These are phyloP conservation scores for Fusarium sp. DNA, from an alignment of 2,329 filamentous ascomycete species.

Conservation along the genomic window DNA sequence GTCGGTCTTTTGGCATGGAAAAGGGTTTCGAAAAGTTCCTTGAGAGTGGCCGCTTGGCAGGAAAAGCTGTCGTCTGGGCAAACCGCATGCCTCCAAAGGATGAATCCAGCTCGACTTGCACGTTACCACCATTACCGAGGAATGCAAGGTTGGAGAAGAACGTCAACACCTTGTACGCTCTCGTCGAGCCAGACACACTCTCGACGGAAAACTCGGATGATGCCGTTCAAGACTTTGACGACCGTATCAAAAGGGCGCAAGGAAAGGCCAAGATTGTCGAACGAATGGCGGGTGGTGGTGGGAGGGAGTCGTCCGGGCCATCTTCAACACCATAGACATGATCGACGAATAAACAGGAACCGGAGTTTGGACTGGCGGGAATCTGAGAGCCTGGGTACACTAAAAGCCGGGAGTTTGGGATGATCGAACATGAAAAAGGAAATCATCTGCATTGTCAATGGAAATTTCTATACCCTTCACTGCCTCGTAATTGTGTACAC, in stretches of 20 bases:
- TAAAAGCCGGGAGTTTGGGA: not conserved
- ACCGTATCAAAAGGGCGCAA: constrained; percentile 83
- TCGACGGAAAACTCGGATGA: constrained; percentile 88
- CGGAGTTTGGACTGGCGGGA: constrained; percentile 15
- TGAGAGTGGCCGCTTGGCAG: constrained; percentile 82
- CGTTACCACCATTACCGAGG: constrained; percentile 58
- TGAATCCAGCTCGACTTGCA: constrained; percentile 9
- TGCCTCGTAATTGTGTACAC: constrained; percentile 48
- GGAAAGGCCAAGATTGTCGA: constrained; percentile 90
- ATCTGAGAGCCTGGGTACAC: not conserved
- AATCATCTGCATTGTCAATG: constrained; percentile 47
- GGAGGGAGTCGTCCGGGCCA: constrained; percentile 32
- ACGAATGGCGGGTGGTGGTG: constrained; percentile 62
- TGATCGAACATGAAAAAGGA: constrained; percentile 25
- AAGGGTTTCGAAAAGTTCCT: constrained; percentile 95
- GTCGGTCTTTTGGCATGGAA: constrained; percentile 88
- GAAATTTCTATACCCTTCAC: constrained; percentile 47
- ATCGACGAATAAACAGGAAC: not conserved
- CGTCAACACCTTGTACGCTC: constrained; percentile 77
- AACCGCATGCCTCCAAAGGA: constrained; percentile 66
- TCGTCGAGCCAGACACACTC: constrained; percentile 83
- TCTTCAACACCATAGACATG: constrained; percentile 1
- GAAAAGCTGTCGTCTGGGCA: constrained; percentile 85
- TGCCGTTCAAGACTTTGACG: constrained; percentile 90
- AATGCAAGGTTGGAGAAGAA: constrained; percentile 82